These are phyloP conservation scores for Oldenlandia corymbosa DNA, from an alignment of 257 asterid genomes.

Conservation along the genomic window DNA sequence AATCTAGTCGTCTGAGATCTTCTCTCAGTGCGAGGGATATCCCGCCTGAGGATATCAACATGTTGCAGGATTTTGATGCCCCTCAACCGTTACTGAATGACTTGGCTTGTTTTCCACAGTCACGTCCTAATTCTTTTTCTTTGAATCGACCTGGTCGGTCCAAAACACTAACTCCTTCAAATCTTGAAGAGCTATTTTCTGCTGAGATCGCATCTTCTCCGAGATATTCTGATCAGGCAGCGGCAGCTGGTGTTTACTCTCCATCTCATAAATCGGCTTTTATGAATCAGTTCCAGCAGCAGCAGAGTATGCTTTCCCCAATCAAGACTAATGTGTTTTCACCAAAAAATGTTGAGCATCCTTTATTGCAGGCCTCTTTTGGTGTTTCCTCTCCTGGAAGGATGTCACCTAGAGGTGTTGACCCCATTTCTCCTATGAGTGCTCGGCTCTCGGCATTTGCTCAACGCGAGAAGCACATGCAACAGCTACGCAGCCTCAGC, in stretches of 20 bases:
- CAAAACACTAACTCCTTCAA: conserved; percentile 74
- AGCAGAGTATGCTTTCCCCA: conserved; percentile 63
- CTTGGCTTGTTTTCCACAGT: conserved; percentile 49
- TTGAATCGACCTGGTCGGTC: conserved; percentile 50
- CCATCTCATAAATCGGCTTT: conserved; percentile 71
- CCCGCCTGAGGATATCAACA: conserved; percentile 43
- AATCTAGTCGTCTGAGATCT: conserved; percentile 86
- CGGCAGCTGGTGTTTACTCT: conserved; percentile 60
- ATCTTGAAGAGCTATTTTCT: conserved; percentile 81
- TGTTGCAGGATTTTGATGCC: conserved; percentile 58
- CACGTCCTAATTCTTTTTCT: conserved; percentile 45
- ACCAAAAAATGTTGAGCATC: conserved; percentile 66
- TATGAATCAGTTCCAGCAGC: conserved; percentile 73
- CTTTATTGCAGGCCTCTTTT: conserved; percentile 68
- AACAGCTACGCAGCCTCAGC: conserved; percentile 57
- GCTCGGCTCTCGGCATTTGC: conserved; percentile 50
- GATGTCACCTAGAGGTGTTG: conserved; percentile 77
- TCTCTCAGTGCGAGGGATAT: conserved; percentile 85
- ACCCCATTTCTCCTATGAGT: conserved; percentile 75
- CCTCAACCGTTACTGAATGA: conserved; percentile 59
- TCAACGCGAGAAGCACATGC: conserved; percentile 68
- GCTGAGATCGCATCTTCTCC: conserved; percentile 71
- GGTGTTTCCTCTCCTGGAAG: conserved; percentile 76
- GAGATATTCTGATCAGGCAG: conserved; percentile 61
- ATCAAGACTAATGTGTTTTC: conserved; percentile 61